phyloP scores from a whole-genome alignment of 2,329 filamentous ascomycete species.

The Tolypocladium tundrense region DNA sequence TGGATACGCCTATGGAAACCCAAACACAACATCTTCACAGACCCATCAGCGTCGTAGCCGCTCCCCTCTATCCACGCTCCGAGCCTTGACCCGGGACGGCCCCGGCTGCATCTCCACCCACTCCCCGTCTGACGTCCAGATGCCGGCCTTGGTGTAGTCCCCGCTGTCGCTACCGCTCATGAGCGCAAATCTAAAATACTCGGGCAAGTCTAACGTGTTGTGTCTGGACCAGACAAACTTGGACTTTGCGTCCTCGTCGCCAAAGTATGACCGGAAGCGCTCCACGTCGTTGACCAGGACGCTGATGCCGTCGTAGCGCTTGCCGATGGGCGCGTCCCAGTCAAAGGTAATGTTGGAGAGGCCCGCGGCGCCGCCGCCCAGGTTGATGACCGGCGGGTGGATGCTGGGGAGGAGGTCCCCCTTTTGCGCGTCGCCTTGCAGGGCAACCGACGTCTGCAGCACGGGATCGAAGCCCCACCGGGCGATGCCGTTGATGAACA shows the following conservation, averaged over 20 bases:
- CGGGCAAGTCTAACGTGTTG: constrained; percentile 34
- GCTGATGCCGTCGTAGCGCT: constrained; percentile 62
- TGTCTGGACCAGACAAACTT: constrained; percentile 52
- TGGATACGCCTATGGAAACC: neutral
- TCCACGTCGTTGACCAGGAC: constrained; percentile 82
- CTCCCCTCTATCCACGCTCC: constrained; percentile 12
- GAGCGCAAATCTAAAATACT: constrained; percentile 72
- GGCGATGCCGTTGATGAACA: constrained; percentile 90
- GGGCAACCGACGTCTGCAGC: constrained; percentile 65
- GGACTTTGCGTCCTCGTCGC: constrained; percentile 32
- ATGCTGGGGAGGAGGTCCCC: constrained; percentile 51
- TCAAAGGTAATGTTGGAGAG: constrained; percentile 57
- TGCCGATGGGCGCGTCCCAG: constrained; percentile 34
- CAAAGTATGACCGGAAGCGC: constrained; percentile 62
- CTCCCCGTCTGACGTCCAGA: constrained; percentile 52
- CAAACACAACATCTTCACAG: neutral
- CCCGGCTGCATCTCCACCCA: constrained; percentile 59
- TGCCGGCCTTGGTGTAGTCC: constrained; percentile 69
- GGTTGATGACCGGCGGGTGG: constrained; percentile 33
- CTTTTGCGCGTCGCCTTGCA: constrained; percentile 59
- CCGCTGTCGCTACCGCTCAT: constrained; percentile 53
- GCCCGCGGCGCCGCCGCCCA: constrained; percentile 22
- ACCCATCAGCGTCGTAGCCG: constrained; percentile 9
- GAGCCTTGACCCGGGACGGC: constrained; percentile 35
- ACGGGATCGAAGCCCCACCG: constrained; percentile 90